Base-by-base conservation (phyloP, 2,329 filamentous ascomycete species). In the Aspergillus terreus region DNA sequence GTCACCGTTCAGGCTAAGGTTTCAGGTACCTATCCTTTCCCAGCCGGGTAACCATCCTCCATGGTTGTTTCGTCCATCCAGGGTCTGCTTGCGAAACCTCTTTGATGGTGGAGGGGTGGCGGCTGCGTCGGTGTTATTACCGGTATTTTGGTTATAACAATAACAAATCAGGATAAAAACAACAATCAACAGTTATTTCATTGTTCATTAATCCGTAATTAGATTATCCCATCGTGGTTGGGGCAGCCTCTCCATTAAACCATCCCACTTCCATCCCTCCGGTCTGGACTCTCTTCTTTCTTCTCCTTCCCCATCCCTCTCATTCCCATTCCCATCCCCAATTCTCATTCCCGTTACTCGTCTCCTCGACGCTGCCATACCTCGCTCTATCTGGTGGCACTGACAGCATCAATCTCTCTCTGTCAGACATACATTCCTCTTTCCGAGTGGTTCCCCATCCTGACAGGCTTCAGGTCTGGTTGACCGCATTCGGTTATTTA, bases 1-100 rank as follows among this genome's bases (percentile, higher is more conserved):
- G 67, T 69, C 65, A 66, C 60, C 12, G 2, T 10, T 11, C 27
- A 38, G 47, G 38, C 47, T 44, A 44, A 44, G 47, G 47, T 49
- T 49, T 49, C 47, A 49, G 47, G 47, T 44, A 44, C 41, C 5
- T 40, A 19, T 25, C 32, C 40, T 36, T 44, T 23, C 30, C 19
- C 21, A 12, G 27, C n/a, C 25, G 9, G n/a, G 32, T 38, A 17
- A 38, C 14, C 27, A 30, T 11, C 27, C 27, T 19, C 19, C 19
- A 19, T 19, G 19, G 19, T 19, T 19, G 19, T 19, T 19, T 19
- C 19, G 19, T 19, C 19, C 27, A 30, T 11, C 27, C 27, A 30
- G 27, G 27, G 27, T 30, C 27, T 30, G 27, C 27, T 30, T 30
- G 27, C 27, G 27, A 30, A 30, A 30, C 27, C 27, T 30, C 7